Evolutionary conservation across 176 grass and related monocot genomes (phyloP), one percentile per base, ranked within the genome.

Genomic region (Raddia distichophylla): DNA sequence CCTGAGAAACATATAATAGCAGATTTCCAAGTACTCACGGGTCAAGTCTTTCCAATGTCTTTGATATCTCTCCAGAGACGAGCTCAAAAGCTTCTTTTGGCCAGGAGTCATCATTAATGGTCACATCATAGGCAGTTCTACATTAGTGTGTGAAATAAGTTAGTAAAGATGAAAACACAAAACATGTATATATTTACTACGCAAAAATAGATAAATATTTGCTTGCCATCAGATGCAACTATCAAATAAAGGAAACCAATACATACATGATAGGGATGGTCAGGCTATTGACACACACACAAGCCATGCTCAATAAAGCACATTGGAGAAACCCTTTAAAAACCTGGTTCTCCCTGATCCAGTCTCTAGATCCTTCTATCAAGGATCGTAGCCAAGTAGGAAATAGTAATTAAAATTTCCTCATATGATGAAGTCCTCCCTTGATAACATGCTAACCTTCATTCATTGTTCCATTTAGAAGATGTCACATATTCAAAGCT

Each of bases 51-150:
- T 98, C 90, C 90, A 94, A 95, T 37, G 95, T 93, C 81, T 95
- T 95, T 12, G 92, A 84, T 74, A 78, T 57, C 57, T 78, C 85
- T 37, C 95, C 93, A 80, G 95, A 93, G 76, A 95, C 67, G 60
- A 93, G 78, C 69, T 93, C 90, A 84, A 98, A 98, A 0, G 60
- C 80, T 80, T 95, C 91, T 40, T 86, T 75, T n/a, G 93, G 86
- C 96, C 96, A 99, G 74, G 83, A 87, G 88, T 95, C 96, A 22
- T 99, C 96, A 44, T 86, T 95, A 60, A 99, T 81, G 76, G 53
- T 83, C 80, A 99, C 89, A 81, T 99, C 93, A 87, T 99, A 99
- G n/a, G 96, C 96, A 90, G 93, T 99, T 78, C 96, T 99, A 65
- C 13, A 95, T 82, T 48, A 65, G 33, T 48, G 16, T 43, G 49